Conservation (phyloP, 2,329 filamentous ascomycete species). For the Teratosphaeria nubilosa region DNA sequence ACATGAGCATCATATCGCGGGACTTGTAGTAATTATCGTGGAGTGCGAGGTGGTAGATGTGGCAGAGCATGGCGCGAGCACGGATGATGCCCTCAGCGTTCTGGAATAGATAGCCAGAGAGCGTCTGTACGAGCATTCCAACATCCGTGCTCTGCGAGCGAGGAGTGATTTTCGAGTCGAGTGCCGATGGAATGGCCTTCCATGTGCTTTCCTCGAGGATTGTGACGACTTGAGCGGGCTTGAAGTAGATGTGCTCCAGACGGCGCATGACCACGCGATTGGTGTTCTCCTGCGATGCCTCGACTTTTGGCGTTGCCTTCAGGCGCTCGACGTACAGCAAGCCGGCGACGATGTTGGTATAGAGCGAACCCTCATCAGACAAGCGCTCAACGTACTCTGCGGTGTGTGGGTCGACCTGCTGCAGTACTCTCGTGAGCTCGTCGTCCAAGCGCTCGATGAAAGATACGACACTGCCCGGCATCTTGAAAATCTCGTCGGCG, state of each 20-base stretch:
- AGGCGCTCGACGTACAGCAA: constrained; percentile 81
- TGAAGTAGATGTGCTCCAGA: constrained; percentile 97
- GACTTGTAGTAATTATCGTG: constrained; percentile 98
- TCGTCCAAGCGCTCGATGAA: constrained; percentile 93
- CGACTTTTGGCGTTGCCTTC: constrained; percentile 57
- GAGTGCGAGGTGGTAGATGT: constrained; percentile 95
- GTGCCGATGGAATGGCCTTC: constrained; percentile 60
- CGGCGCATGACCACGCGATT: constrained; percentile 92
- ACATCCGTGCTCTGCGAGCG: constrained; percentile 60
- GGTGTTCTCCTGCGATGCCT: constrained; percentile 72
- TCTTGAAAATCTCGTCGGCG: constrained; percentile 70
- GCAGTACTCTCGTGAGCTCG: constrained; percentile 91
- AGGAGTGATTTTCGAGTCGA: constrained; percentile 74
- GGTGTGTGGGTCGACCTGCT: constrained; percentile 95
- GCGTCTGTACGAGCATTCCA: constrained; percentile 64
- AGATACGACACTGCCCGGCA: constrained; percentile 88
- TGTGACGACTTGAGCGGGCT: constrained; percentile 85
- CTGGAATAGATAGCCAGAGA: constrained; percentile 91
- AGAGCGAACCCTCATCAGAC: constrained; percentile 79
- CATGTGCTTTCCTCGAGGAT: constrained; percentile 92
- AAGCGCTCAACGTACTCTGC: constrained; percentile 96
- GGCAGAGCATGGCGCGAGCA: constrained; percentile 92
- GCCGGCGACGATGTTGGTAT: constrained; percentile 83
- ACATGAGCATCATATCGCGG: constrained; percentile 99
- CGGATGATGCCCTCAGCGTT: constrained; percentile 93